phyloP scores from a whole-genome alignment of 306 rosid genomes.

The Malus asiatica region DNA sequence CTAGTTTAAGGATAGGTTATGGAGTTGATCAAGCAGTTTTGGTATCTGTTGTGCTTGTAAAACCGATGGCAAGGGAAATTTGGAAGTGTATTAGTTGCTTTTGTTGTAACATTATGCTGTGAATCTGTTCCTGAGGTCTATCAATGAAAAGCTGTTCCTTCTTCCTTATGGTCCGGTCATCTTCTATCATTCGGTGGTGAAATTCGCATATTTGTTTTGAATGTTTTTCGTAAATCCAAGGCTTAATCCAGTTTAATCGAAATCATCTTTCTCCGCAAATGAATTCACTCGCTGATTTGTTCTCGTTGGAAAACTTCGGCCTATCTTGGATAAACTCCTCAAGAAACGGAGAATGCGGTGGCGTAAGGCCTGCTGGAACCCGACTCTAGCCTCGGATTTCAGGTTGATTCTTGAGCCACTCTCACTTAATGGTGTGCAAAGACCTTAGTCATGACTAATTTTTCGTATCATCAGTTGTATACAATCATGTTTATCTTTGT shows the following conservation, averaged over 20 bases:
- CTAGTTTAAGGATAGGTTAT: not conserved
- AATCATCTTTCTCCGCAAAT: not conserved
- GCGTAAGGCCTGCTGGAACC: too few species aligned
- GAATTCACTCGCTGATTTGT: not conserved
- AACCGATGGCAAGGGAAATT: not conserved
- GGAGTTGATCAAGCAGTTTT: conserved; percentile 28
- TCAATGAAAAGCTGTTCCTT: not conserved
- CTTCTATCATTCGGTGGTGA: not conserved
- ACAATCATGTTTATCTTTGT: too few species aligned
- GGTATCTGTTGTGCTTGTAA: conserved; percentile 1
- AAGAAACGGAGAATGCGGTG: too few species aligned
- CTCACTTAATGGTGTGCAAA: too few species aligned
- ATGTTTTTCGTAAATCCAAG: not conserved
- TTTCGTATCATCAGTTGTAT: too few species aligned
- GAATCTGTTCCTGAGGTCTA: not conserved
- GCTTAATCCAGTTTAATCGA: not conserved
- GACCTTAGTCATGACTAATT: too few species aligned
- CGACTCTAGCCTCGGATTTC: too few species aligned
- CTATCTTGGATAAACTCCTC: too few species aligned
- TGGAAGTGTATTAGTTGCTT: not conserved
- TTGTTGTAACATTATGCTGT: not conserved
- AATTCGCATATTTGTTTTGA: not conserved
- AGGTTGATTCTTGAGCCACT: too few species aligned
- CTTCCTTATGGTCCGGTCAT: too few species aligned
- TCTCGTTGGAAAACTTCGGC: too few species aligned